Evolutionary conservation across 371 early-diverging fungal genomes (phyloP), one percentile per base, ranked within the genome.

Genomic region (Mucor sp.): DNA sequence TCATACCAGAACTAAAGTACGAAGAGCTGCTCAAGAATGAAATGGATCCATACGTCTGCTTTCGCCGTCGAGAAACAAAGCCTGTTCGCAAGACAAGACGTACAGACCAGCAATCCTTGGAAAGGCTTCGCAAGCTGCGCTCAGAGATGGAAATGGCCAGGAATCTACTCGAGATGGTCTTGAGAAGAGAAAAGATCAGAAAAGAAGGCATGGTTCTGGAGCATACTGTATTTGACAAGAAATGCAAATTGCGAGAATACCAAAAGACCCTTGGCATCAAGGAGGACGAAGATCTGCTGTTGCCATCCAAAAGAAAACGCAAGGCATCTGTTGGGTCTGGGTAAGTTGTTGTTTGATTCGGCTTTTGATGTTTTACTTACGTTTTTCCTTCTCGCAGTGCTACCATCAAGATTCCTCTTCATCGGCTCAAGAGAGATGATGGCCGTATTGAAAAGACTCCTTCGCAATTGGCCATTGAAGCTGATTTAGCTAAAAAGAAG

Each of bases 21-120:
- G 93, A 93, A 65, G 83, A 84, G 33, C 58, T 77, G 4, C 14
- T 60, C 7, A 88, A 89, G 60, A 81, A 89, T 30, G 97, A 95
- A 64, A 78, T 85, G 37, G 95, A 97, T 72, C 96, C 99, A 0
- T 98, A 96, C 74, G 90, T 96, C n/a, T 98, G 99, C 71, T 98
- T 98, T 84, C 93, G 98, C 58, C 90, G 94, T 50, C 88, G 99
- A 33, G 98, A 98, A 75, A 87, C 95, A 59, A 93, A 93, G 70
- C 89, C 89, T 6, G 70, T 91, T 12, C 92, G 98, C 32, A 96
- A 96, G 72, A 93, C 96, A 8, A 80, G 97, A 58, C 91, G 95
- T n/a, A 90, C 91, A 19, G 98, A 98, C 74, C 87, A 89, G 48
- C 91, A 90, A 59, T 90, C 94, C 5, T 69, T 95, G 28, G 93